phyloP scores from a whole-genome alignment of 768 basidiomycete genomes.

The Russula compacta region DNA sequence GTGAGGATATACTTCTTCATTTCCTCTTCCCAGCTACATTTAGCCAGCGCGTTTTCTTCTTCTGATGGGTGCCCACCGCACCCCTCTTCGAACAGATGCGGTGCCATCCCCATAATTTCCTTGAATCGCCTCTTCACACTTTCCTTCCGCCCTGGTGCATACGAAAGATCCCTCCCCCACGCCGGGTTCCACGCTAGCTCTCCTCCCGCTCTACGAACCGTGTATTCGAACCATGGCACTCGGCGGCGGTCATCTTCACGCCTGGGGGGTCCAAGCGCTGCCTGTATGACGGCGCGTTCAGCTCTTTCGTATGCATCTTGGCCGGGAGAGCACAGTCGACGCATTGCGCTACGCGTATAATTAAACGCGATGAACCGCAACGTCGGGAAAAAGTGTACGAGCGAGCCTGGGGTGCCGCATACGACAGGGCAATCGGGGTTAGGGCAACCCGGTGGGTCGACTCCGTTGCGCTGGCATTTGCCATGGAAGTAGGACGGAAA shows the following conservation, averaged over 20 bases:
- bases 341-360: slow-evolving; percentile 30
- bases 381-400: slow-evolving; percentile 55
- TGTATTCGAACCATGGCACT: slow-evolving; percentile 12
- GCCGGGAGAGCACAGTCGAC: slow-evolving; percentile 29
- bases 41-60: slow-evolving; percentile 29
- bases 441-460: slow-evolving; percentile 62
- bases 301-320: slow-evolving; percentile 36
- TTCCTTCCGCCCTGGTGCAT: slow-evolving; percentile 20
- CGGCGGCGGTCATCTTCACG: neutral
- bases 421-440: slow-evolving; percentile 72
- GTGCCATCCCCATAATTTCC: slow-evolving; percentile 29
- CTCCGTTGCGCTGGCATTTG: slow-evolving; percentile 51
- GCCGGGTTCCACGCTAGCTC: neutral
- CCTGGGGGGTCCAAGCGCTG: slow-evolving; percentile 21
- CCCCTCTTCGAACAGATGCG: slow-evolving; percentile 26
- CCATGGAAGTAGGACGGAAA: slow-evolving; percentile 71
- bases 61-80: slow-evolving; percentile 38
- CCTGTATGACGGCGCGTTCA: slow-evolving; percentile 34
- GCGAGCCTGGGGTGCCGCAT: slow-evolving; percentile 75
- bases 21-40: slow-evolving; percentile 50
- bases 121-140: slow-evolving; percentile 23
- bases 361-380: slow-evolving; percentile 44
- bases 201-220: slow-evolving; percentile 4
- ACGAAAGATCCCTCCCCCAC: slow-evolving; percentile 4
- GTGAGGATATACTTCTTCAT: slow-evolving; percentile 57